A percentile compares a stretch with the other conserved stretches of the same genome.
Conservation (phyloP, 352 stramenopile genomes). For the Phytophthora tentaculata region DNA sequence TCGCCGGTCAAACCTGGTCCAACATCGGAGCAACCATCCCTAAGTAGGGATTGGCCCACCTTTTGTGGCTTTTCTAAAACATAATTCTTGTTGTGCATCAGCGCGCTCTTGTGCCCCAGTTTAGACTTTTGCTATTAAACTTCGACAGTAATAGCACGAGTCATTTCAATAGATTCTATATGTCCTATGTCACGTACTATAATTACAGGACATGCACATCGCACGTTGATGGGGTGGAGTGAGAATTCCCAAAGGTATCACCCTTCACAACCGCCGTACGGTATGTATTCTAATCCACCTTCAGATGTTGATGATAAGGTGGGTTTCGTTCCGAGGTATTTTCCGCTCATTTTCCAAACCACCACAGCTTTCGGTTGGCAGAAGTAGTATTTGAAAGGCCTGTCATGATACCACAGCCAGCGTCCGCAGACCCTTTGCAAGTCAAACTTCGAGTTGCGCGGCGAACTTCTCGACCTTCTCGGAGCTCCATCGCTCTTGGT, state of each 20-base stretch:
- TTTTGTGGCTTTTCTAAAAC: too few species aligned
- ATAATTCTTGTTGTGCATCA: too few species aligned
- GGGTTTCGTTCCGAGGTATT: not conserved
- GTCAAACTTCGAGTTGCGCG: not conserved
- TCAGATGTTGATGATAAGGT: not conserved
- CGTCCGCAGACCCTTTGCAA: not conserved
- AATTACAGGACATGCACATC: too few species aligned
- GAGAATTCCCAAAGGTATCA: not conserved
- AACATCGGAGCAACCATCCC: conserved; percentile 16
- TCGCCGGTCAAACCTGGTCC: conserved; percentile 28
- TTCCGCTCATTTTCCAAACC: conserved; percentile 2
- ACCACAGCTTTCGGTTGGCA: not conserved
- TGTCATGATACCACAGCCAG: not conserved
- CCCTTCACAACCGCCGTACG: not conserved
- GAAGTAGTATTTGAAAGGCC: not conserved
- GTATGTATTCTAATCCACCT: not conserved
- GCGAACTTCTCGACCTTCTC: not conserved
- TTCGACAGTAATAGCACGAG: too few species aligned
- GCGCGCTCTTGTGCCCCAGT: too few species aligned
- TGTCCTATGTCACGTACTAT: too few species aligned
- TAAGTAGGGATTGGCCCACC: too few species aligned
- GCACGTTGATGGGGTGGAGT: too few species aligned
- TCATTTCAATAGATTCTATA: too few species aligned
- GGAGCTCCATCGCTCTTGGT: not conserved
- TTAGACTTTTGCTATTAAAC: too few species aligned